phyloP scores from a whole-genome alignment of 2,329 filamentous ascomycete species.

The Ophiosphaerella korrae region DNA sequence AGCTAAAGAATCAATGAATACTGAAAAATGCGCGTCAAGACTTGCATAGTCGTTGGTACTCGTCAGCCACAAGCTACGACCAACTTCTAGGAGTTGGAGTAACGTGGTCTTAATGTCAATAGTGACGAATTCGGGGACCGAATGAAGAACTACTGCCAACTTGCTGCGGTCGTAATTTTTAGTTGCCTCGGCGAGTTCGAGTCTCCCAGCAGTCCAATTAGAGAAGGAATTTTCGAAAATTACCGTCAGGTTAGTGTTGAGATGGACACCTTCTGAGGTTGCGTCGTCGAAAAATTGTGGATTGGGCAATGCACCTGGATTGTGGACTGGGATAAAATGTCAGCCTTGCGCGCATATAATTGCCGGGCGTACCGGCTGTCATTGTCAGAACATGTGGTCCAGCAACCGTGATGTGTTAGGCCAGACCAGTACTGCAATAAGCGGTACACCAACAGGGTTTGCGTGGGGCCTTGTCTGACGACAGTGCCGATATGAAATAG shows the following conservation, averaged over 20 bases:
- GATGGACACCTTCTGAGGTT: background rate
- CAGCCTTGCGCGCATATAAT: slow-evolving; percentile 28
- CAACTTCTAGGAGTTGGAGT: slow-evolving; percentile 19
- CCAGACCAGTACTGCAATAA: slow-evolving; percentile 10
- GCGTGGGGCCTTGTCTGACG: slow-evolving; percentile 8
- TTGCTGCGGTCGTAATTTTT: slow-evolving; percentile 16
- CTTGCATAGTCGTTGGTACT: slow-evolving; percentile 22
- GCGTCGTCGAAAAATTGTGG: slow-evolving; percentile 20
- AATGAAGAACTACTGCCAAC: slow-evolving; percentile 27
- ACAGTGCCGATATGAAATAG: slow-evolving; percentile 27
- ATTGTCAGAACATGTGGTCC: slow-evolving; percentile 6
- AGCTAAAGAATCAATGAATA: slow-evolving; percentile 22
- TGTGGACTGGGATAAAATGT: slow-evolving; percentile 29
- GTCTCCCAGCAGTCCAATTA: slow-evolving; percentile 13
- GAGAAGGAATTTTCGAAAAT: slow-evolving; percentile 27
- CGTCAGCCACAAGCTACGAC: slow-evolving; percentile 22
- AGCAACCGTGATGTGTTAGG: slow-evolving; percentile 11
- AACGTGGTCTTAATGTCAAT: slow-evolving; percentile 15
- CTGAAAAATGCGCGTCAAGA: slow-evolving; percentile 21
- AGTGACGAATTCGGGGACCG: slow-evolving; percentile 16
- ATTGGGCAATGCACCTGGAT: slow-evolving; percentile 28
- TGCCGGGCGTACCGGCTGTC: slow-evolving; percentile 24
- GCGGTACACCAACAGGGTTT: slow-evolving; percentile 13
- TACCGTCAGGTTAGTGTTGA: slow-evolving; percentile 19
- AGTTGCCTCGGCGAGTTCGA: slow-evolving; percentile 13